Evolutionary conservation across 176 grass and related monocot species (phyloP).

Genomic region (Musa beccarii): DNA sequence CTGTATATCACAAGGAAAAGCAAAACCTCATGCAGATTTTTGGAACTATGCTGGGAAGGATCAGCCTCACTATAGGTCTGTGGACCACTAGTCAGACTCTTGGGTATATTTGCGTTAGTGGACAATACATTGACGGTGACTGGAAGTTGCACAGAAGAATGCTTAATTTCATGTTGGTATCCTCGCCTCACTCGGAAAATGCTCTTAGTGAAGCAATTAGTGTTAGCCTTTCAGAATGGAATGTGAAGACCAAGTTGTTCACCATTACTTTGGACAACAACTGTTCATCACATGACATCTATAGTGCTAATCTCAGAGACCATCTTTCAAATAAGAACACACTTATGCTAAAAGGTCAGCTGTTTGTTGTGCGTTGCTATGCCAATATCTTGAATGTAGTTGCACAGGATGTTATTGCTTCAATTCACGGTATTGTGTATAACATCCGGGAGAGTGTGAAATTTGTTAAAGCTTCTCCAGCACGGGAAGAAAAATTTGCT

Average conservation of each 20-base stretch:
- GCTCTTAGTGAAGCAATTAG: constrained; percentile 10
- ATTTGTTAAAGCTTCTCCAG: constrained; percentile 14
- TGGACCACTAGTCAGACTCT: constrained; percentile 13
- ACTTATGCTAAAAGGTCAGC: constrained; percentile 11
- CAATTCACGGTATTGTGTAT: constrained; percentile 4
- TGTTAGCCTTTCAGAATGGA: constrained; percentile 12
- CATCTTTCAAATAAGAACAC: constrained; percentile 5
- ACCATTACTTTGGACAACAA: constrained; percentile 13
- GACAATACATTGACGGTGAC: constrained; percentile 11
- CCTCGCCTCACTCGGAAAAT: constrained; percentile 14
- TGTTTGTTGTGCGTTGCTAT: constrained; percentile 16
- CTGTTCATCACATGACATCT: constrained; percentile 7
- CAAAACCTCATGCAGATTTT: constrained; percentile 6
- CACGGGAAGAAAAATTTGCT: constrained; percentile 6
- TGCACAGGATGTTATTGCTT: constrained; percentile 16
- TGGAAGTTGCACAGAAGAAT: constrained; percentile 14
- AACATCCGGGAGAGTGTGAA: constrained; percentile 17
- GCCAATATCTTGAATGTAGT: constrained; percentile 14
- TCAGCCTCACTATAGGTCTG: constrained; percentile 2
- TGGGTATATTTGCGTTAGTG: constrained; percentile 14
- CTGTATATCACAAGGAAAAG: constrained; percentile 8
- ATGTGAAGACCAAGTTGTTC: constrained; percentile 13
- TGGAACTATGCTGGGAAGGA: constrained; percentile 2
- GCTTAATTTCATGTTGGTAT: constrained; percentile 13
- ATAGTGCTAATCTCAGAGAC: constrained; percentile 5